Evolutionary conservation across 2,329 filamentous ascomycete genomes (phyloP), one percentile per base, ranked within the genome.

Genomic region (Diaporthe sp.): DNA sequence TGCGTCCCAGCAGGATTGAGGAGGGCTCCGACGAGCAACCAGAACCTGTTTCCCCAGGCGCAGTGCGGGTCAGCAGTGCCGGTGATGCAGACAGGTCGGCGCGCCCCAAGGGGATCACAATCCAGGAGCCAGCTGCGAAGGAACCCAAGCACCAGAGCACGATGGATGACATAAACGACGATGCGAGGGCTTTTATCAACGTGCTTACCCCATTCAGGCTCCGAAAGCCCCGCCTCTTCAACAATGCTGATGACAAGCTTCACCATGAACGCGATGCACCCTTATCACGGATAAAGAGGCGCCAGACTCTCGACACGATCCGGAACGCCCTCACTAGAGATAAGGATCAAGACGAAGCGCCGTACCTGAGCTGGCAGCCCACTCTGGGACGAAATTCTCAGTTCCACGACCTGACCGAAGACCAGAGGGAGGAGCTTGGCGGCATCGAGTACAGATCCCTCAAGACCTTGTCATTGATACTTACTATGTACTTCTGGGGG

Each of bases 381-480:
- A 99, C 97, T 0, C 90, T 98, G 71, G 96, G 94, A 33, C 92
- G 97, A 77, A 99, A 99, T 82, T 98, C 96, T 15, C 93, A 94
- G 50, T 99, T 98, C 80, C 89, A 97, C 17, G 75, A 76, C n/a
- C 84, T 99, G 77, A 94, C 93, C 0, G 93, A 97, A 78, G 95
- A 97, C 77, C 95, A 99, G 83, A 91, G 97, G 77, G 96, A 99
- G 81, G 97, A 99, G 83, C 86, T 99, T 3, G 97, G 97, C 15
- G 97, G 97, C 28, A 98, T 99, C 77, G 97, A 99, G 82, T 99
- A 99, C 81, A 93, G 97, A 8, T 94, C 96, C 0, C 83, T 99
- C 75, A 97, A 98, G 82, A 95, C 95, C 2, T 85, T 99, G 64
- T 94, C 94, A 1, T 82, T 95, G 38, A 92, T 98, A 40, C 86